Evolutionary conservation across 1,284 basidiomycete genomes (phyloP).

Genomic region (Mixia osmundae): DNA sequence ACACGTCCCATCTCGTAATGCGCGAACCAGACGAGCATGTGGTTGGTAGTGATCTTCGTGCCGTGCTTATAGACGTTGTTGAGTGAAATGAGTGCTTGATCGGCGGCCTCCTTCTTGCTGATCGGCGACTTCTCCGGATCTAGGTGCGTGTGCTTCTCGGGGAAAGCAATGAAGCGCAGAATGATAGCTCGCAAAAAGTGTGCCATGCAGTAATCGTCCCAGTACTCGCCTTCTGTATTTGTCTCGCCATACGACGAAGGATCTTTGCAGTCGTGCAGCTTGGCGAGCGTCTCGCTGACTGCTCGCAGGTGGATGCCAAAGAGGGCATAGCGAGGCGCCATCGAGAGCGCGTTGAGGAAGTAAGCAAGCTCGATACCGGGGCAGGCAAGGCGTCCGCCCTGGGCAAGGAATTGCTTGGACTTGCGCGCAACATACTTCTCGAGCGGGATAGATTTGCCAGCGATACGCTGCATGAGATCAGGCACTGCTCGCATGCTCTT

Average conservation of each 20-base stretch:
- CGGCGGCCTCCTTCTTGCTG: neutral
- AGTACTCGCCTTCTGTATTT: slow-evolving; percentile 51
- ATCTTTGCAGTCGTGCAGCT: slow-evolving; percentile 26
- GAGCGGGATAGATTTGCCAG: slow-evolving; percentile 76
- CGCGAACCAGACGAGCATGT: slow-evolving; percentile 21
- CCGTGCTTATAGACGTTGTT: neutral
- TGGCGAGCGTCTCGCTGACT: slow-evolving; percentile 25
- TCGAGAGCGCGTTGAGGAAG: slow-evolving; percentile 43
- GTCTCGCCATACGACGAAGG: slow-evolving; percentile 27
- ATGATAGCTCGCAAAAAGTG: slow-evolving; percentile 65
- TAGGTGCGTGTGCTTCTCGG: slow-evolving; percentile 34
- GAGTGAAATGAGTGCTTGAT: neutral
- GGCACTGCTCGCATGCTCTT: slow-evolving; percentile 25
- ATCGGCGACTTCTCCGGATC: neutral
- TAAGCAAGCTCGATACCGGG: slow-evolving; percentile 70
- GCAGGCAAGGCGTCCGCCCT: slow-evolving; percentile 43
- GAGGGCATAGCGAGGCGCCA: slow-evolving; percentile 32
- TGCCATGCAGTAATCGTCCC: slow-evolving; percentile 49
- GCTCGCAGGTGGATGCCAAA: slow-evolving; percentile 27
- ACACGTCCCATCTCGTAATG: slow-evolving; percentile 55
- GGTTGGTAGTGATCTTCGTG: slow-evolving; percentile 12
- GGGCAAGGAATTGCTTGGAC: slow-evolving; percentile 58
- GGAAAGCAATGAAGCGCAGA: slow-evolving; percentile 53
- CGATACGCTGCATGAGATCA: slow-evolving; percentile 46
- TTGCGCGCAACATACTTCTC: slow-evolving; percentile 84